phyloP scores from a whole-genome alignment of 106 monocot genomes.

The Iris macrosiphon region DNA sequence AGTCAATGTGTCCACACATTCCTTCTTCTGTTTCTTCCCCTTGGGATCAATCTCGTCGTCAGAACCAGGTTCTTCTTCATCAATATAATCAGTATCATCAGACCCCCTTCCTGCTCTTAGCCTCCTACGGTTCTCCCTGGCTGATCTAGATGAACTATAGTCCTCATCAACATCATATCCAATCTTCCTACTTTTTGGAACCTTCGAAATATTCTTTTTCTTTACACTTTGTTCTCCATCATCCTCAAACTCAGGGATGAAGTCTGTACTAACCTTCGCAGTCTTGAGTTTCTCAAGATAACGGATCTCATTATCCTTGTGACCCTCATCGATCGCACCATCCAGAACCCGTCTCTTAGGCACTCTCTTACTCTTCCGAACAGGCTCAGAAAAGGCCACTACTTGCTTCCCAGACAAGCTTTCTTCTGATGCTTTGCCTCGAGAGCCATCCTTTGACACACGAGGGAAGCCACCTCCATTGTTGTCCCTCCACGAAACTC shows the following conservation, averaged over 20 bases:
- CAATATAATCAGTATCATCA: slow-evolving; percentile 45
- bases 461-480: slow-evolving; percentile 7
- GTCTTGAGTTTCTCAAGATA: slow-evolving; percentile 43
- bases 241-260: slow-evolving; percentile 18
- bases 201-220: slow-evolving; percentile 33
- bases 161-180: slow-evolving; percentile 41
- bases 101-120: slow-evolving; percentile 16
- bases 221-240: slow-evolving; percentile 19
- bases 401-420: slow-evolving; percentile 1
- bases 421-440: slow-evolving; percentile 5
- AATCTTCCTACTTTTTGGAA: slow-evolving; percentile 23
- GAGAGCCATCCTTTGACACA: slow-evolving; percentile 7
- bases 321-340: slow-evolving; percentile 33
- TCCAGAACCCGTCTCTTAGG: slow-evolving; percentile 50
- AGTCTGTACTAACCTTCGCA: slow-evolving; percentile 16
- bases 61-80: slow-evolving; percentile 55
- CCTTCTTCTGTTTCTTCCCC: slow-evolving; percentile 30
- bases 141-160: slow-evolving; percentile 17
- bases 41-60: slow-evolving; percentile 32
- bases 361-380: slow-evolving; percentile 54
- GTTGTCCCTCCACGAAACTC: slow-evolving; percentile 24
- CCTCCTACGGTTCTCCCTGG: slow-evolving; percentile 31
- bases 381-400: slow-evolving; percentile 22
- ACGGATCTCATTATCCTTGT: slow-evolving; percentile 46
- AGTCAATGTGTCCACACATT: slow-evolving; percentile 13